Base-by-base conservation (phyloP, 2,329 filamentous ascomycete genomes). In the Endoconidiophora laricicola region DNA sequence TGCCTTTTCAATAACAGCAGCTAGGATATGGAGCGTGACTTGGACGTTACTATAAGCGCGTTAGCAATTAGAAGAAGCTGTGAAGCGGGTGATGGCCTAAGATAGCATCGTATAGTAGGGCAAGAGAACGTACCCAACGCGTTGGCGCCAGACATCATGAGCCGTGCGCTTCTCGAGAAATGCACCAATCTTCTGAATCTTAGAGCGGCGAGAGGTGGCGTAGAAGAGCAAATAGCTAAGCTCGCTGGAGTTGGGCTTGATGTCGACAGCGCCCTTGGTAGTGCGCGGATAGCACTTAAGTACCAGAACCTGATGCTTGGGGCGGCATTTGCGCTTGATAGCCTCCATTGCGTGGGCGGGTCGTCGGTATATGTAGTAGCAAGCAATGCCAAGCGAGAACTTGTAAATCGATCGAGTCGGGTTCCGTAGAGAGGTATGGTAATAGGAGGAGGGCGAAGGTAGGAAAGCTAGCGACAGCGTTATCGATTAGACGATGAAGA, bases 221-320 rank as follows among this genome's bases (percentile, higher is more conserved):
- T 98, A 96, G 73, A 94, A 96, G 49, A 96, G 78, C 56, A 98
- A 77, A 63, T 96, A 96, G 66, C 86, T 94, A 55, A 98, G 78
- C 71, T 98, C 91, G 67, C 86, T 94, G 57, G 86, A 86, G 66
- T 96, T 96, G 42, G 91, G 88, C 67, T 90, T 93, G 61, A 94
- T 86, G 60, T 94, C 86, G 62, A 88, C 83, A 55, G 85, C 81
- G 47, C 86, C 86, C 68, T 95, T 96, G 56, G 85, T 85, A 56
- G 85, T 88, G 58, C 83, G 83, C 39, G 91, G 91, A 65, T 95
- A 98, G 71, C 90, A 96, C 69, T 94, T 95, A 57, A 95, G 76
- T 57, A 95, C 82, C 54, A 96, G 72, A 58, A 95, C 85, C 74
- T 96, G 90, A 69, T 98, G 91, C 71, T 95, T 96, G 24, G 91